Percentiles rank a stretch among this genome's conserved stretches.
Conservation (phyloP, 306 rosid species). For the Cucurbita maxima region DNA sequence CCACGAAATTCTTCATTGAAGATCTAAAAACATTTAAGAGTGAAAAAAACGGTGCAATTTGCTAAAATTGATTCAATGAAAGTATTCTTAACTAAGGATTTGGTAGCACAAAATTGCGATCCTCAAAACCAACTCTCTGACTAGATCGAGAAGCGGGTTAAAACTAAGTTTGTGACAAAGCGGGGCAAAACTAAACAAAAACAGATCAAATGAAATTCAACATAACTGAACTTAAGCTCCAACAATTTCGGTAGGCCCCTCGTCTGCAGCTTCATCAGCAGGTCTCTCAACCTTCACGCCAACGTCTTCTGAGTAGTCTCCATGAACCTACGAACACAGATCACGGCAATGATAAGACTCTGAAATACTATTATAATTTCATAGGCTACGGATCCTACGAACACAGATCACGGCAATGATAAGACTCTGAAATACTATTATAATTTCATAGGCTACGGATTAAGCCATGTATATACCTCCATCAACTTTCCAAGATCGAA, state of each 20-base stretch:
- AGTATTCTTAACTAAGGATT: not conserved
- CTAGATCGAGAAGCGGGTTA: not conserved
- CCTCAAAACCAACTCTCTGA: conserved; percentile 3
- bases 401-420: no score
- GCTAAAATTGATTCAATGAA: not conserved
- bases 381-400: no score
- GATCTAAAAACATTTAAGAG: not conserved
- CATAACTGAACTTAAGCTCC: conserved; percentile 40
- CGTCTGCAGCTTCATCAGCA: conserved; percentile 42
- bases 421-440: not conserved
- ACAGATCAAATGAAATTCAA: not conserved
- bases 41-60: not conserved
- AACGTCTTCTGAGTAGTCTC: conserved; percentile 57
- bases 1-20: no score
- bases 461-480: conserved; percentile 38
- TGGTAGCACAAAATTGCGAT: conserved; percentile 2
- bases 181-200: not conserved
- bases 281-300: conserved; percentile 84
- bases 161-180: not conserved
- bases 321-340: conserved; percentile 50
- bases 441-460: not conserved
- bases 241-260: conserved; percentile 45
- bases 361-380: not conserved
- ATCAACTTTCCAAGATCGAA: conserved; percentile 84
- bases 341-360: not conserved